A percentile compares a stretch with the other conserved stretches of the same genome.
Evolutionary conservation across 331 rosid genomes (phyloP).

Genomic region (Quercus lobata): DNA sequence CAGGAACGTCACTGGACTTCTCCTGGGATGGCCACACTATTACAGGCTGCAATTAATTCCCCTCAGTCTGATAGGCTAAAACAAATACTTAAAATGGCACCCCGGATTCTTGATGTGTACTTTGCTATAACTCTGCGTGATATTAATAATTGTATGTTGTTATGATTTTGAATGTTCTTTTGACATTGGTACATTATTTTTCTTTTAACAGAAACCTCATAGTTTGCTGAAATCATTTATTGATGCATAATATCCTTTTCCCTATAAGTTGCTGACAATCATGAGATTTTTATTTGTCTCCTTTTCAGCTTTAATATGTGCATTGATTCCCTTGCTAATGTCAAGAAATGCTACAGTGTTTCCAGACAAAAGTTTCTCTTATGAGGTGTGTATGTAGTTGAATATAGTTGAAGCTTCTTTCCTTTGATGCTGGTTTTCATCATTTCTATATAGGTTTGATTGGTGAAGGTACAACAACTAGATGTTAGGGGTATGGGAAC

Average conservation of each 20-base stretch:
- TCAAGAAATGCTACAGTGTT: constrained; percentile 80
- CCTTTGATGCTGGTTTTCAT: background rate
- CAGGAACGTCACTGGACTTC: constrained; percentile 98
- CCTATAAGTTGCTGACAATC: constrained; percentile 4
- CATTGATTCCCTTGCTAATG: constrained; percentile 89
- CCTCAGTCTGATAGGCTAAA: constrained; percentile 85
- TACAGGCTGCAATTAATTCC: constrained; percentile 58
- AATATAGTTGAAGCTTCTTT: background rate
- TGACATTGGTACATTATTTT: constrained; percentile 15
- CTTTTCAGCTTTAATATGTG: constrained; percentile 91
- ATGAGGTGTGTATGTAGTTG: constrained; percentile 50
- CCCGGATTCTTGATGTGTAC: constrained; percentile 74
- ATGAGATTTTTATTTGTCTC: constrained; percentile 12
- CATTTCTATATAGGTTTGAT: background rate
- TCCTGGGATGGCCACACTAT: constrained; percentile 66
- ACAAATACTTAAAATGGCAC: constrained; percentile 58
- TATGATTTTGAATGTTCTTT: constrained; percentile 10
- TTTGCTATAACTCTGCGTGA: constrained; percentile 62
- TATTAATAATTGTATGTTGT: constrained; percentile 75
- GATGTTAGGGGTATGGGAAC: background rate
- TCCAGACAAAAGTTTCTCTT: constrained; percentile 75
- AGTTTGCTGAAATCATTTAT: background rate
- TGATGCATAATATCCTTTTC: constrained; percentile 8
- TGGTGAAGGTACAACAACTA: background rate
- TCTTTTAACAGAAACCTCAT: constrained; percentile 7